phyloP scores from a whole-genome alignment of 2,329 filamentous ascomycete genomes.

The Alternaria gaisen region DNA sequence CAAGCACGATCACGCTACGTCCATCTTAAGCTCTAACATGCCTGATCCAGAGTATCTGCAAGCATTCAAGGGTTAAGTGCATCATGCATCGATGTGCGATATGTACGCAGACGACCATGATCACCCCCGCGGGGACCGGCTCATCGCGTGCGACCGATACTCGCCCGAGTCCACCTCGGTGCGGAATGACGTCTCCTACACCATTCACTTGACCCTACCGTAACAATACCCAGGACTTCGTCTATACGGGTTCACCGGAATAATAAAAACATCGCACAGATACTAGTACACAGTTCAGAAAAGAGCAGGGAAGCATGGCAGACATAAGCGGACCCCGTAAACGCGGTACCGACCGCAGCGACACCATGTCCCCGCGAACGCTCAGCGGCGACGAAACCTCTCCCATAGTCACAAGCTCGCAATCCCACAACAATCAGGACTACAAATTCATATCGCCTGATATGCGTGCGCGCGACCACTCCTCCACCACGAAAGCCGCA shows the following conservation, averaged over 20 bases:
- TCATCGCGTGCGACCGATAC: conserved; percentile 6
- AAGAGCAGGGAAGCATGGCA: neutral
- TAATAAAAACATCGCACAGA: neutral
- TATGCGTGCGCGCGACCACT: conserved; percentile 8
- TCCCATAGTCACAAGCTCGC: conserved; percentile 32
- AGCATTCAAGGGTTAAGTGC: neutral
- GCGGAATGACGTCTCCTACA: conserved; percentile 7
- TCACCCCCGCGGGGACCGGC: conserved; percentile 5
- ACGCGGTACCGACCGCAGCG: conserved; percentile 15
- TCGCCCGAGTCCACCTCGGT: conserved; percentile 4
- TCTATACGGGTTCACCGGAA: neutral
- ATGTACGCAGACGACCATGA: neutral
- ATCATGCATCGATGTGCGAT: neutral
- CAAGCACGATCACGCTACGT: neutral
- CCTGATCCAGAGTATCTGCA: neutral
- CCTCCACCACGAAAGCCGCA: neutral
- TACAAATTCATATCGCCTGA: conserved; percentile 37
- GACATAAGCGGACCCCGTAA: conserved; percentile 21
- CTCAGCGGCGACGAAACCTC: conserved; percentile 41
- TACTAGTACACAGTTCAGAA: neutral
- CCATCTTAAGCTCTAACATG: neutral
- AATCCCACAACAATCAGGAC: conserved; percentile 7
- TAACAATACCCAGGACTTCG: neutral
- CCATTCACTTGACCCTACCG: neutral
- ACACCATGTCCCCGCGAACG: conserved; percentile 1